Percentiles rank a stretch among this genome's conserved stretches.
Conservation (phyloP, 345 rosid genomes). For the Gossypium bickii region DNA sequence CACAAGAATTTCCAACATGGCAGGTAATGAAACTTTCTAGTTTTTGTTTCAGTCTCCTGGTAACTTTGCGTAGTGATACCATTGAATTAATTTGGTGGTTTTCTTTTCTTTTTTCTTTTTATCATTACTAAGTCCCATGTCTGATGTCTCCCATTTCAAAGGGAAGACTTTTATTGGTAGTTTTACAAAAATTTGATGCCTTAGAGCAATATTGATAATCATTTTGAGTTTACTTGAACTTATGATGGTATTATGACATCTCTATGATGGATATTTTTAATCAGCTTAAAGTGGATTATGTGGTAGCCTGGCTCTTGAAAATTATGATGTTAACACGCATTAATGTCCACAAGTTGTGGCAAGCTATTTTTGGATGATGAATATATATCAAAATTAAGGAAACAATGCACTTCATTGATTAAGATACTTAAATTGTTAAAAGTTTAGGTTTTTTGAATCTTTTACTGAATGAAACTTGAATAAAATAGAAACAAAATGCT, state of each 20-base stretch:
- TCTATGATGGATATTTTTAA: background rate
- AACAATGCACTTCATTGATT: background rate
- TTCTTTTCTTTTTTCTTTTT: background rate
- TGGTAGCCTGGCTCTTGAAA: background rate
- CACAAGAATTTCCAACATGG: constrained; percentile 86
- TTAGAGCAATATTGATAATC: background rate
- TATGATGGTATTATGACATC: background rate
- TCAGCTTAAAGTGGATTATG: background rate
- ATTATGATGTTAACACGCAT: background rate
- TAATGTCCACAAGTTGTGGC: background rate
- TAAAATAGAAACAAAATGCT: background rate
- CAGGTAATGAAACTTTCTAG: constrained; percentile 47
- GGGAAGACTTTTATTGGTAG: background rate
- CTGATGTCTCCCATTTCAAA: background rate
- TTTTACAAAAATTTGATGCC: background rate
- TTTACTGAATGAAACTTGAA: background rate
- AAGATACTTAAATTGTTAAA: background rate
- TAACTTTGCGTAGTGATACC: background rate
- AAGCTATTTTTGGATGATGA: background rate
- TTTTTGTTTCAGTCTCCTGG: background rate
- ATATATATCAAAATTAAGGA: background rate
- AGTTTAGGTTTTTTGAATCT: background rate
- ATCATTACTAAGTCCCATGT: background rate
- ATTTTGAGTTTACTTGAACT: background rate
- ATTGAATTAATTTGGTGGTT: background rate